phyloP scores from a whole-genome alignment of 2,329 filamentous ascomycete species.

The Xylaria arbuscula region DNA sequence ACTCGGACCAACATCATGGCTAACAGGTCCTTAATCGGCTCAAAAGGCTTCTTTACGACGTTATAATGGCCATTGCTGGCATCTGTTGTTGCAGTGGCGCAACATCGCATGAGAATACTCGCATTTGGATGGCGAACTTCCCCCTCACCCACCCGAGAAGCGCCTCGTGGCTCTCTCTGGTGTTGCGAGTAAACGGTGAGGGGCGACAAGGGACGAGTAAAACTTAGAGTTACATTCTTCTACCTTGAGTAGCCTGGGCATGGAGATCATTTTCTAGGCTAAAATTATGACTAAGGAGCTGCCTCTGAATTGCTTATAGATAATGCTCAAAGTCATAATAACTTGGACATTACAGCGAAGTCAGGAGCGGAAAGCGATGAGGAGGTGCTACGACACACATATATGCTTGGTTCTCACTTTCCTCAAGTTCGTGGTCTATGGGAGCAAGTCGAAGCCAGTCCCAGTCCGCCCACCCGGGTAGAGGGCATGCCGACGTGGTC shows the following conservation, averaged over 20 bases:
- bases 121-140: no score
- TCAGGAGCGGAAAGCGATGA: neutral
- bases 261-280: neutral
- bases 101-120: conserved; percentile 28
- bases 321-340: neutral
- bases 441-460: conserved; percentile 20
- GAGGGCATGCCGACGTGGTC: conserved; percentile 22
- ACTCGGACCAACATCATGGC: neutral
- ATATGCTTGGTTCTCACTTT: conserved; percentile 18
- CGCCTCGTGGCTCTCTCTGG: conserved; percentile 31
- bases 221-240: neutral
- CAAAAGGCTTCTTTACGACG: neutral
- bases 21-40: neutral
- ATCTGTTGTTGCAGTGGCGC: conserved; percentile 11
- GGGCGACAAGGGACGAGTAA: neutral
- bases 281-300: neutral
- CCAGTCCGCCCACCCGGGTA: conserved; percentile 7
- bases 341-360: neutral
- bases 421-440: conserved; percentile 14
- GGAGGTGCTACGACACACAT: neutral
- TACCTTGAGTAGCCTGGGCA: neutral
- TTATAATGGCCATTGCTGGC: neutral
- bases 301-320: neutral
- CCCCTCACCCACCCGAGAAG: no score
- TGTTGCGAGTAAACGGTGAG: conserved; percentile 19